Evolutionary conservation across 768 basidiomycete genomes (phyloP).

Genomic region (Serendipita vermifera): DNA sequence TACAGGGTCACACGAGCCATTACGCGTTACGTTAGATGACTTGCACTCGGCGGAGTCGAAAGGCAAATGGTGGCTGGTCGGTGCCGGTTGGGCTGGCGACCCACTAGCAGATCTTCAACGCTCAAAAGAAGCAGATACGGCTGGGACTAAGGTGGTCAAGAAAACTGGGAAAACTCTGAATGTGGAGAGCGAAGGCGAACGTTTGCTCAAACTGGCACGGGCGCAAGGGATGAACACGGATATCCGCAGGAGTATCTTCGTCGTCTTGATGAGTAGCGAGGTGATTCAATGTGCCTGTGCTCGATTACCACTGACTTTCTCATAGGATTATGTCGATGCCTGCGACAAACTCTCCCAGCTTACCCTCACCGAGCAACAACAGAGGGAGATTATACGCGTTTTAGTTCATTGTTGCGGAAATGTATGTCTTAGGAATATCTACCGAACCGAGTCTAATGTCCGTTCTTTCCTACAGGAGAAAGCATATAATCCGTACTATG

Average conservation of each 20-base stretch:
- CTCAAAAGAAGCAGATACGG: no score
- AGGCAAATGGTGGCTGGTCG: constrained; percentile 99
- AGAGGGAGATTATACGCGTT: constrained; percentile 89
- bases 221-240: constrained; percentile 99
- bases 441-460: constrained; percentile 10
- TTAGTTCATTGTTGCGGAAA: constrained; percentile 85
- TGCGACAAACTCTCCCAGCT: constrained; percentile 80
- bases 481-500: constrained; percentile 89
- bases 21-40: constrained; percentile 77
- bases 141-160: no score
- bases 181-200: constrained; percentile 26
- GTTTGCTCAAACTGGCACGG: constrained; percentile 64
- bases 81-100: constrained; percentile 90
- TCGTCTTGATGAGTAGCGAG: constrained; percentile 90
- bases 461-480: constrained; percentile 47
- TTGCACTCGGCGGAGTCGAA: constrained; percentile 68
- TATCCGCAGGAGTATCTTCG: constrained; percentile 79
- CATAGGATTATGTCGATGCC: constrained; percentile 90
- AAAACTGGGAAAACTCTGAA: constrained; percentile 20
- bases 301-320: not conserved
- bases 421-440: constrained; percentile 32
- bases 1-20: constrained; percentile 76
- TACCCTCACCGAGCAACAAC: constrained; percentile 75
- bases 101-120: constrained; percentile 66
- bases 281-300: constrained; percentile 32